Evolutionary conservation across 2,329 filamentous ascomycete genomes (phyloP).

Genomic region (Metarhizium album): DNA sequence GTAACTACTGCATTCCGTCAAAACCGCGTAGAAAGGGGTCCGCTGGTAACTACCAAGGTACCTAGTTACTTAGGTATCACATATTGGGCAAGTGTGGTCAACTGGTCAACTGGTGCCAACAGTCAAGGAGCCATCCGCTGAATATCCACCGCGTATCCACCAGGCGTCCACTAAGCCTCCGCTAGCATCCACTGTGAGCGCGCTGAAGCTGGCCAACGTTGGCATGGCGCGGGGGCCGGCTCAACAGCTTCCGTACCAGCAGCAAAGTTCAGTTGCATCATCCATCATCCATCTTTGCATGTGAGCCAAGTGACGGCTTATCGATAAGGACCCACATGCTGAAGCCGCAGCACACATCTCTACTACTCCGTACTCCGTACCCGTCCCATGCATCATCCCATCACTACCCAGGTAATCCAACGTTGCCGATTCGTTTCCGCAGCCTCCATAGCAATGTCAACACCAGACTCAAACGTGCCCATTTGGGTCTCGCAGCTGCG

Average conservation of each 20-base stretch:
- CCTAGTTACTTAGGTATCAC: too few relatives aligned
- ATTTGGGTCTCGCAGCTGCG: constrained; percentile 78
- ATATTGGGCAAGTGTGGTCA: too few relatives aligned
- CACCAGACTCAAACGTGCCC: constrained; percentile 36
- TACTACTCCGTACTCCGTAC: too few relatives aligned
- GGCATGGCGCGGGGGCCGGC: too few relatives aligned
- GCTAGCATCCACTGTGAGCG: not conserved
- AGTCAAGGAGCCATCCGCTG: too few relatives aligned
- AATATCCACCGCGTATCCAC: not conserved
- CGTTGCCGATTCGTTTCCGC: not conserved
- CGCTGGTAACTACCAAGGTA: not conserved
- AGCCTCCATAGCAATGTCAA: constrained; percentile 13
- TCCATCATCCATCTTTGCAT: too few relatives aligned
- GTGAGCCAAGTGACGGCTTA: too few relatives aligned
- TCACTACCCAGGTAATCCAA: not conserved
- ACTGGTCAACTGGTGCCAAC: not conserved
- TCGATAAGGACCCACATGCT: constrained; percentile 3
- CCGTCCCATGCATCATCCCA: too few relatives aligned
- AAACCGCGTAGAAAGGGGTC: not conserved
- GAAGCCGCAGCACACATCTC: too few relatives aligned
- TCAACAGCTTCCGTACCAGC: too few relatives aligned
- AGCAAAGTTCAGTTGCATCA: too few relatives aligned
- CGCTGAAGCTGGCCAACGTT: not conserved
- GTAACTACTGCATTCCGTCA: not conserved
- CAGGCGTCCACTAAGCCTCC: not conserved